Percentiles rank a stretch among this genome's conserved stretches.
Evolutionary conservation across 306 rosid species (phyloP).

Genomic region (Heteromeles arbutifolia): DNA sequence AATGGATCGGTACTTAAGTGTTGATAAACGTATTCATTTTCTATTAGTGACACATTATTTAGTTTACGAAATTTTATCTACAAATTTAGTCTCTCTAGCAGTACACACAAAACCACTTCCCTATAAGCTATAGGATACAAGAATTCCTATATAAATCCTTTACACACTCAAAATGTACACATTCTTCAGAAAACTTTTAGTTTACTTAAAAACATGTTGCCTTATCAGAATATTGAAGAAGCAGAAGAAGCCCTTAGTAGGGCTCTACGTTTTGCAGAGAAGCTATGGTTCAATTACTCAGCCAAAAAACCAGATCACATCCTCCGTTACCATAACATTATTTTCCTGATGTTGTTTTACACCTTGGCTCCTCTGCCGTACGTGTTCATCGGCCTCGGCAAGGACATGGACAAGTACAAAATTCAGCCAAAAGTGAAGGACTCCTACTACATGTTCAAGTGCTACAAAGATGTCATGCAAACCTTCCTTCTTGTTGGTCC

Average conservation of each 20-base stretch:
- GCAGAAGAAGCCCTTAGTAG: conserved; percentile 38
- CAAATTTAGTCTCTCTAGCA: no score
- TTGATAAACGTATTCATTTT: no score
- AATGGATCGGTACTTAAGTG: no score
- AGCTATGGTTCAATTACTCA: conserved; percentile 54
- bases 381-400: conserved; percentile 21
- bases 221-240: conserved; percentile 33
- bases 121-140: no score
- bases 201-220: conserved; percentile 27
- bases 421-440: conserved; percentile 38
- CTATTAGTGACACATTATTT: no score
- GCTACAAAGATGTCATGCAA: conserved; percentile 44
- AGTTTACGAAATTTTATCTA: no score
- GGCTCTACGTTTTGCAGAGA: conserved; percentile 33
- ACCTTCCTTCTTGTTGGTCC: conserved; percentile 42
- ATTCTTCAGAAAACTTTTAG: no score
- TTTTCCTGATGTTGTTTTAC: conserved; percentile 38
- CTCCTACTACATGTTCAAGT: conserved; percentile 36
- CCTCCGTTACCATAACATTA: conserved; percentile 41
- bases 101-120: no score
- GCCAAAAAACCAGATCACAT: conserved; percentile 41
- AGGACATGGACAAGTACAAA: conserved; percentile 32
- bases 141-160: neutral
- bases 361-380: conserved; percentile 39
- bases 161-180: no score